Evolutionary conservation across 208 protist species (phyloP).

Genomic region (Cochliopodium minus): DNA sequence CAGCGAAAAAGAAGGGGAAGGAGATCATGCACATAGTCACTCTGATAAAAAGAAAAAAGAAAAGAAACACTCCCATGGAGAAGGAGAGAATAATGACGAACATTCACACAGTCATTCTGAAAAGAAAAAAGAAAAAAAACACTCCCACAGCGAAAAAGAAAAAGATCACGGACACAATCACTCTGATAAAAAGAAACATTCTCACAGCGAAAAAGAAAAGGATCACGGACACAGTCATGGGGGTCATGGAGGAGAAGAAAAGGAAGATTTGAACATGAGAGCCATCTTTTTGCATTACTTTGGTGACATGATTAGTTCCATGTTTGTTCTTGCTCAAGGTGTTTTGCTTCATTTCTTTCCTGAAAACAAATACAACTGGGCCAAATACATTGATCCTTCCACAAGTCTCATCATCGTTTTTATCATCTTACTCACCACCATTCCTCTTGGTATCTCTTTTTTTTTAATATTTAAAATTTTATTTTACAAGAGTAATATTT

Average conservation of each 20-base stretch:
- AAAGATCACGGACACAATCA: constrained; percentile 12
- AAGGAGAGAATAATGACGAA: too few species aligned
- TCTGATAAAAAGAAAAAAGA: too few species aligned
- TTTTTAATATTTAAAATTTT: background rate
- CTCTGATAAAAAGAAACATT: constrained; percentile 11
- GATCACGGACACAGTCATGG: constrained; percentile 18
- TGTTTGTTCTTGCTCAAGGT: constrained; percentile 33
- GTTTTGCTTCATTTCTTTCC: constrained; percentile 17
- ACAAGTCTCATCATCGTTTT: constrained; percentile 23
- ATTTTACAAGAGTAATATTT: background rate
- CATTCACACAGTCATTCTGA: too few species aligned
- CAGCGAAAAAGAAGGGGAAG: constrained; percentile 8
- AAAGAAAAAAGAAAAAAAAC: too few species aligned
- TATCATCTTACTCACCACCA: constrained; percentile 26
- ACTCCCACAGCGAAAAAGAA: constrained; percentile 8
- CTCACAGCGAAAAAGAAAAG: constrained; percentile 15
- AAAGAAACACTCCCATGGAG: too few species aligned
- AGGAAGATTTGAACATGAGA: constrained; percentile 23
- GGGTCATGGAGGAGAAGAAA: background rate
- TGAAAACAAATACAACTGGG: constrained; percentile 11
- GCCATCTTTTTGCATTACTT: constrained; percentile 42
- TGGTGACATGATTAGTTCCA: constrained; percentile 36
- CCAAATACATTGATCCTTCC: constrained; percentile 34
- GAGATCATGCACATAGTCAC: too few species aligned
- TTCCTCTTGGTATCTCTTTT: constrained; percentile 12